A percentile compares a stretch with the other conserved stretches of the same genome.
Conservation (phyloP, 768 basidiomycete species). For the Mycena amicta region DNA sequence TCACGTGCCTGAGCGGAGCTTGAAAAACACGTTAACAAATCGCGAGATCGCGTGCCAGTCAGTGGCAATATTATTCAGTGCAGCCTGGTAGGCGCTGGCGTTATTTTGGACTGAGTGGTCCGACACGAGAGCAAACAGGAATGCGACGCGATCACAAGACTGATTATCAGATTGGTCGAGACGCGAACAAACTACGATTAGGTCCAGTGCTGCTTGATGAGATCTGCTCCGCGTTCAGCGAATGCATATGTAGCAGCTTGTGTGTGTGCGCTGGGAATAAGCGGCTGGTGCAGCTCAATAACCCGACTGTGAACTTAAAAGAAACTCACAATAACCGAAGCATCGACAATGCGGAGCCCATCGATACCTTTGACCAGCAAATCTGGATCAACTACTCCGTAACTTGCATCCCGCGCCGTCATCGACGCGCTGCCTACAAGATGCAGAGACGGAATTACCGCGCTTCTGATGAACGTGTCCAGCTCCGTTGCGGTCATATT, state of each 20-base stretch:
- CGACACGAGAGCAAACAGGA: too few relatives aligned
- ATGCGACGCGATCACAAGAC: not conserved
- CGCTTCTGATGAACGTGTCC: conserved; percentile 4
- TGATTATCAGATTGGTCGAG: too few relatives aligned
- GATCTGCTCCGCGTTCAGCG: not conserved
- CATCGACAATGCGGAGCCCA: conserved; percentile 21
- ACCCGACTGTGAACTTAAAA: too few relatives aligned
- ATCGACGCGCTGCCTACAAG: conserved; percentile 13
- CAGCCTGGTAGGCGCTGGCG: too few relatives aligned
- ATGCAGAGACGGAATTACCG: not conserved
- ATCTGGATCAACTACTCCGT: conserved; percentile 23
- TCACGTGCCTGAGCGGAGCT: conserved; percentile 32
- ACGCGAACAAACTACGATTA: not conserved
- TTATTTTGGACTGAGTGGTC: too few relatives aligned
- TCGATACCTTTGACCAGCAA: conserved; percentile 16
- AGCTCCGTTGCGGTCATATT: conserved; percentile 5
- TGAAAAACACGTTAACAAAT: too few relatives aligned
- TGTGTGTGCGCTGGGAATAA: not conserved
- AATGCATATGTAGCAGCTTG: not conserved
- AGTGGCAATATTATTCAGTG: conserved; percentile 58
- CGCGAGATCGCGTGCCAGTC: conserved; percentile 29
- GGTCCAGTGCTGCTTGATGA: not conserved
- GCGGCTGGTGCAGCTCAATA: too few relatives aligned
- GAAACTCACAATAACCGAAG: conserved; percentile 17
- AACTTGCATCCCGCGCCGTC: conserved; percentile 3